Conservation (phyloP, 2,329 filamentous ascomycete species). For the Talaromyces sp. region DNA sequence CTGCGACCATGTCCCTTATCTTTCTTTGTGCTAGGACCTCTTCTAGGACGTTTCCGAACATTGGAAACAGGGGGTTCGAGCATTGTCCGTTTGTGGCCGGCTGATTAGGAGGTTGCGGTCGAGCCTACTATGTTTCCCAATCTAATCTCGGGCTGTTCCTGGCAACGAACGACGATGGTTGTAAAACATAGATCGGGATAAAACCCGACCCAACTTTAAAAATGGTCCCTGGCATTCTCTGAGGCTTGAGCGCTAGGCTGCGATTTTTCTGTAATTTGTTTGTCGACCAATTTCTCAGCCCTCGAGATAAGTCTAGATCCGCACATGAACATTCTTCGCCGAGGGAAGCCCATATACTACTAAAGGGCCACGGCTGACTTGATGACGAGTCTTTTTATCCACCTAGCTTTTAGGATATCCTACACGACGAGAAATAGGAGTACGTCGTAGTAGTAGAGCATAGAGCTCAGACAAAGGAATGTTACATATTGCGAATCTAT, state of each 20-base stretch:
- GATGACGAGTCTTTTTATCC: background rate
- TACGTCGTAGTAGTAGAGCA: background rate
- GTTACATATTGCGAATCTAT: background rate
- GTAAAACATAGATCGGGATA: background rate
- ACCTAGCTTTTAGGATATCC: background rate
- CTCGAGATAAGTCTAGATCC: background rate
- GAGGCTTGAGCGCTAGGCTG: background rate
- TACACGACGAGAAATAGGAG: background rate
- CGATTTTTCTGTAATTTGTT: background rate
- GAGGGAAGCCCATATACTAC: background rate
- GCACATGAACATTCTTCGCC: background rate
- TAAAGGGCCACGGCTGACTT: background rate
- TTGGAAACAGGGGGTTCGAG: background rate
- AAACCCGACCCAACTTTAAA: background rate
- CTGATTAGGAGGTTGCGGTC: background rate
- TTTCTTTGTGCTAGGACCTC: background rate
- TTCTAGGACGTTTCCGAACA: background rate
- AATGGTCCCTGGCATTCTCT: background rate
- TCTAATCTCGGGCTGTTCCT: background rate
- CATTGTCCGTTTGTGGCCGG: background rate
- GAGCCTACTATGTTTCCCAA: background rate
- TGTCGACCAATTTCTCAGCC: background rate
- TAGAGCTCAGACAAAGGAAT: background rate
- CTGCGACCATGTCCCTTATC: background rate
- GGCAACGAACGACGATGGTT: background rate